These are phyloP conservation scores for Aquilaria agallochum DNA, from an alignment of 441 rosid species.

Conservation along the genomic window DNA sequence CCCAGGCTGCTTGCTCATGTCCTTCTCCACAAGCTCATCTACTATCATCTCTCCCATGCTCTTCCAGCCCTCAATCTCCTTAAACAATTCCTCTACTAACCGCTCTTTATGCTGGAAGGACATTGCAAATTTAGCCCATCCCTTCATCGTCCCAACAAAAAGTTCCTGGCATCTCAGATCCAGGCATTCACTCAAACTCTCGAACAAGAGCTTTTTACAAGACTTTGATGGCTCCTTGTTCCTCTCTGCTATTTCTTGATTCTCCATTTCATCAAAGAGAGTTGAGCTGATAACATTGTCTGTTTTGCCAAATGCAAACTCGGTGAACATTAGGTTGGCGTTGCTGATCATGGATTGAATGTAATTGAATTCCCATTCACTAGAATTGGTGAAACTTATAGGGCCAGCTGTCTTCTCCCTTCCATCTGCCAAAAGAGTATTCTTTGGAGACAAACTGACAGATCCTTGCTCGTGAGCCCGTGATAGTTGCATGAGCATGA, in stretches of 20 bases:
- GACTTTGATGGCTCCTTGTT: constrained; percentile 35
- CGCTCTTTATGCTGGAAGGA: constrained; percentile 32
- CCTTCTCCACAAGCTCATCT: constrained; percentile 77
- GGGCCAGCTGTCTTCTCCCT: constrained; percentile 18
- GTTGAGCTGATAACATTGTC: constrained; percentile 19
- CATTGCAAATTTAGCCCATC: constrained; percentile 28
- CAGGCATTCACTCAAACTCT: constrained; percentile 49
- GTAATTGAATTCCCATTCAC: constrained; percentile 58
- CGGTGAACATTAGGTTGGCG: constrained; percentile 33
- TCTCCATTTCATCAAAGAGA: constrained; percentile 38
- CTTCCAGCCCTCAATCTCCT: constrained; percentile 44
- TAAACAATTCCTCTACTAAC: constrained; percentile 57
- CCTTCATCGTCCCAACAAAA: constrained; percentile 41
- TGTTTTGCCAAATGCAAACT: constrained; percentile 32
- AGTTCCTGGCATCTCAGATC: constrained; percentile 28
- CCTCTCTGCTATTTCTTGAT: constrained; percentile 22
- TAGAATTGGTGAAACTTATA: constrained; percentile 14
- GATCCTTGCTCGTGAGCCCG: constrained; percentile 10
- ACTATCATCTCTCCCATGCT: constrained; percentile 58
- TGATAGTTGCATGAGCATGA: too few species aligned
- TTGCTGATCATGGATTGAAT: constrained; percentile 35
- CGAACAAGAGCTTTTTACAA: constrained; percentile 50
- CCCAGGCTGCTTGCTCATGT: constrained; percentile 64
- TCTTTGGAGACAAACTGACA: constrained; percentile 9
- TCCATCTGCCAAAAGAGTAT: constrained; percentile 22